phyloP scores from a whole-genome alignment of 495 filamentous ascomycete genomes.

The Penicillium desertorum region DNA sequence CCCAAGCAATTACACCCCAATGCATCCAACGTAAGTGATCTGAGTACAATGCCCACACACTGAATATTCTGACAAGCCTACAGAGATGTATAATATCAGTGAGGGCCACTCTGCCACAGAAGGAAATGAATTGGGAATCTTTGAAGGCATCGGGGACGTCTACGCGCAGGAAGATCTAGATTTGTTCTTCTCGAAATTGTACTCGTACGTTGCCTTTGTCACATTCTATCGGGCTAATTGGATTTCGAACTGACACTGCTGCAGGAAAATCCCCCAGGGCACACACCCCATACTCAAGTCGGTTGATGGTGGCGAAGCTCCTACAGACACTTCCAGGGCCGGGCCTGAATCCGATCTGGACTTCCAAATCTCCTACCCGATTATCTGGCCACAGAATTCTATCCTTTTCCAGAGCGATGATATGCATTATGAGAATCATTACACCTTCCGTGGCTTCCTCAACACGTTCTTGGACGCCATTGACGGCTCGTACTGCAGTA shows the following conservation, averaged over 20 bases:
- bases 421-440: constrained; percentile 48
- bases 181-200: constrained; percentile 52
- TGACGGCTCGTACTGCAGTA: constrained; percentile 58
- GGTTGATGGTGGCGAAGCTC: constrained; percentile 46
- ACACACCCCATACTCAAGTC: constrained; percentile 42
- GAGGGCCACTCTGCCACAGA: constrained; percentile 33
- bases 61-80: background rate
- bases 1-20: constrained; percentile 30
- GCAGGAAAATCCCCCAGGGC: constrained; percentile 35
- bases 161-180: constrained; percentile 59
- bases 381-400: constrained; percentile 59
- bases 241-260: background rate
- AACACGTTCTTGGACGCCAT: constrained; percentile 60
- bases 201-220: constrained; percentile 17
- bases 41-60: background rate
- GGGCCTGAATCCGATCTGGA: constrained; percentile 52
- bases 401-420: constrained; percentile 62
- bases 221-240: background rate
- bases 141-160: constrained; percentile 41
- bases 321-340: constrained; percentile 31
- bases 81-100: constrained; percentile 48
- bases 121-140: constrained; percentile 48
- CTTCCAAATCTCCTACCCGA: constrained; percentile 50
- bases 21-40: constrained; percentile 30
- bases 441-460: constrained; percentile 35